These are phyloP conservation scores for Fusarium beomiforme DNA, from an alignment of 2,329 filamentous ascomycete species.

Conservation along the genomic window DNA sequence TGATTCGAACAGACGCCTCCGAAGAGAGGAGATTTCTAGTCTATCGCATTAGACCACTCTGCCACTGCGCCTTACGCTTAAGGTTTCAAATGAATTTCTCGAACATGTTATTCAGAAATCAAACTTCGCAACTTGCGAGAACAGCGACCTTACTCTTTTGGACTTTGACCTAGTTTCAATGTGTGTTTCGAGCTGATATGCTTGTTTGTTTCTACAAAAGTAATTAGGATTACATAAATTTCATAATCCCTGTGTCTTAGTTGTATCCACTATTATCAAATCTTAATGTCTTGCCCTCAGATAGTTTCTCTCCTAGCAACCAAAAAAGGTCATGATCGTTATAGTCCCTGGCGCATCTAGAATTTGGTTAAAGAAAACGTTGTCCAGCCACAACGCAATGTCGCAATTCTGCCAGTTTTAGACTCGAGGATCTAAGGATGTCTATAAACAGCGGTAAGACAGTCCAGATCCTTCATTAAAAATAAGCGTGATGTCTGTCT, in stretches of 20 bases:
- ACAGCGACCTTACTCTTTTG: neutral
- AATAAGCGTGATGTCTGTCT: neutral
- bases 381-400: conserved; percentile 2
- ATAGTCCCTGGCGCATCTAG: neutral
- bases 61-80: conserved; percentile 19
- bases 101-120: neutral
- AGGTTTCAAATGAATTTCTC: neutral
- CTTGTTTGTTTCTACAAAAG: too few relatives aligned
- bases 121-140: neutral
- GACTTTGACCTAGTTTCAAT: too few relatives aligned
- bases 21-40: conserved; percentile 31
- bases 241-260: neutral
- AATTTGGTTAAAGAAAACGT: neutral
- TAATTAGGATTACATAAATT: neutral
- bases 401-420: neutral
- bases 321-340: neutral
- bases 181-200: too few relatives aligned
- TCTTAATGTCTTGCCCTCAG: neutral
- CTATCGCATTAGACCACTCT: conserved; percentile 31
- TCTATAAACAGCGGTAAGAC: neutral
- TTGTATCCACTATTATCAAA: neutral
- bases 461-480: too few relatives aligned
- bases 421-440: too few relatives aligned
- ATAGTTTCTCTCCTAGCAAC: conserved; percentile 2
- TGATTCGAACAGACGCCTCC: conserved; percentile 29